Evolutionary conservation across 257 asterid species (phyloP), one percentile per base, ranked within the genome.

Genomic region (Solanum piurae): DNA sequence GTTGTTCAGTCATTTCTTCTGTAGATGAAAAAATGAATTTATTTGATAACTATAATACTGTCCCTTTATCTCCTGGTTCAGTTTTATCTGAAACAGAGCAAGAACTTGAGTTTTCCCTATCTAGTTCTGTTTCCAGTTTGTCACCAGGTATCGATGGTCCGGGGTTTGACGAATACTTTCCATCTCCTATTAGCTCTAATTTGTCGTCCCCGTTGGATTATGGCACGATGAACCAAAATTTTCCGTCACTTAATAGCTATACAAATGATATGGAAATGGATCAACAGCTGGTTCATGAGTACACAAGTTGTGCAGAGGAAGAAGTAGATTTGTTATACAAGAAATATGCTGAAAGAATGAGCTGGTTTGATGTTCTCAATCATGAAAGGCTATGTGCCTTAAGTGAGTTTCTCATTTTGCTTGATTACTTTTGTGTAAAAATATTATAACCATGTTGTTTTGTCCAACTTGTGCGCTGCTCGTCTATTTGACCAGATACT

Each of bases 331-430:
- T 90, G 14, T 90, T 95, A 44, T 90, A 92, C 80, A 72, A 62
- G 5, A 89, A 66, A 76, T 93, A 93, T 52, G 69, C 85, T 21
- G 91, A 94, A 86, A 92, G 93, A 85, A 91, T 94, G 94, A 91
- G 87, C 75, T 94, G 95, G 93, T 94, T 91, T 87, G 90, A 94
- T 74, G 73, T 88, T 69, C 96, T 95, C 55, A 88, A 89, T 66
- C 91, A 79, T 7, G 98, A 94, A 74, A 94, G 93, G 46, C 83
- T 89, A 21, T 88, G 86, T 76, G 96, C 95, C 77, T 85, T 92
- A 75, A 90, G 97, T 94, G 69, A 88, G 92, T 86, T 71, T 72
- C 7, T 73, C 25, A 6, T 14, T 6, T 55, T 29, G 14, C 82
- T 82, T 14, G 40, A 20, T 49, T 9, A 44, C n/a, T 44, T 77